Evolutionary conservation across 139 green algal genomes (phyloP).

Genomic region (Coccomyxa sp.): DNA sequence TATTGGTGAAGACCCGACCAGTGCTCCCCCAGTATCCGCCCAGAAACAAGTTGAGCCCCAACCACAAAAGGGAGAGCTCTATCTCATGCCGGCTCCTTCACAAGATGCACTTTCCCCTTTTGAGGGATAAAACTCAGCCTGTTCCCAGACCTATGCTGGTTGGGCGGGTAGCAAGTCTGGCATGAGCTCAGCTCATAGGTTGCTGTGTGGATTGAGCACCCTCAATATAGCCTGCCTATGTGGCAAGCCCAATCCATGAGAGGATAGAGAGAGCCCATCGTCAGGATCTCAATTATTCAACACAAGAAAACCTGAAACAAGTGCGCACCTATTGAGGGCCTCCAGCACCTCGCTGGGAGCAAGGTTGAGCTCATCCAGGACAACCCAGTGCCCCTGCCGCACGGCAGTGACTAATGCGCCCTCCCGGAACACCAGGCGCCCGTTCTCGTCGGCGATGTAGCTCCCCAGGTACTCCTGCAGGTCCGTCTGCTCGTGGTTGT

Average conservation of each 20-base stretch:
- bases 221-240: too few relatives aligned
- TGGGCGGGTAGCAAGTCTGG: too few relatives aligned
- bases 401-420: slow-evolving; percentile 91
- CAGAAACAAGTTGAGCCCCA: too few relatives aligned
- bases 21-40: too few relatives aligned
- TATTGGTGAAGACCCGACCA: too few relatives aligned
- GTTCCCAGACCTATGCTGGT: too few relatives aligned
- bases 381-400: slow-evolving; percentile 87
- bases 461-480: slow-evolving; percentile 97
- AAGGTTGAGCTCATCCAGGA: slow-evolving; percentile 99
- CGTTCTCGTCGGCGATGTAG: slow-evolving; percentile 71
- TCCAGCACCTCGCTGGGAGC: slow-evolving; percentile 93
- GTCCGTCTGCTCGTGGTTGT: slow-evolving; percentile 99
- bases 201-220: too few relatives aligned
- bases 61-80: too few relatives aligned
- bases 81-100: too few relatives aligned
- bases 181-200: too few relatives aligned
- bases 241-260: background rate
- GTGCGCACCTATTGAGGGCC: slow-evolving; percentile 86
- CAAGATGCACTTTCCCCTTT: too few relatives aligned
- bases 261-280: background rate
- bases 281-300: background rate
- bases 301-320: background rate
- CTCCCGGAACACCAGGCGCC: slow-evolving; percentile 82
- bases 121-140: too few relatives aligned